phyloP scores from a whole-genome alignment of 139 green algal genomes.

The Asterochloris erici region DNA sequence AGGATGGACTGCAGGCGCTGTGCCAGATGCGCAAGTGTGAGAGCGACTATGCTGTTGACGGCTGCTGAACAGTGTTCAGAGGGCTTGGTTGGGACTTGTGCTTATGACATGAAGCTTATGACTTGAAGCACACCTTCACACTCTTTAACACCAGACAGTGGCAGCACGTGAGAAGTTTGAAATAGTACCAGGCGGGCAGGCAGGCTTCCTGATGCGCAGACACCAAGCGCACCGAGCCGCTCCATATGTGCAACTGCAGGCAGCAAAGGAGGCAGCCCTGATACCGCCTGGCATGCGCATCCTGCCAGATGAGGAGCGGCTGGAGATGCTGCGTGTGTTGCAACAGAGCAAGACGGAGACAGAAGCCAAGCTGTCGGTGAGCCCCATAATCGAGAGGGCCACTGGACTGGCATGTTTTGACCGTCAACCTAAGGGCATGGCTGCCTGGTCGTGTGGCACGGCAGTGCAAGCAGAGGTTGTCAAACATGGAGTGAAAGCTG shows the following conservation, averaged over 20 bases:
- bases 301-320: slow-evolving; percentile 10
- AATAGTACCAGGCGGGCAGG: too few species aligned
- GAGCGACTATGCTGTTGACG: too few species aligned
- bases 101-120: too few species aligned
- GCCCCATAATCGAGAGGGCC: background rate
- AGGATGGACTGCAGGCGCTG: too few species aligned
- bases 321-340: slow-evolving; percentile 18
- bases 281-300: slow-evolving; percentile 20
- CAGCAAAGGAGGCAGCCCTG: slow-evolving; percentile 11
- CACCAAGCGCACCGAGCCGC: too few species aligned
- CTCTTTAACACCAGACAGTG: too few species aligned
- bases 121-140: too few species aligned
- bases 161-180: too few species aligned
- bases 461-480: background rate
- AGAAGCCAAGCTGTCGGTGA: slow-evolving; percentile 12
- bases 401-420: background rate
- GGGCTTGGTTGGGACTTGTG: too few species aligned
- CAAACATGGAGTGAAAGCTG: background rate
- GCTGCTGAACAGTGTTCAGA: too few species aligned
- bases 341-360: slow-evolving; percentile 3
- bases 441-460: background rate
- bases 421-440: background rate
- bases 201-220: too few species aligned
- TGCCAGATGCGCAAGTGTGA: too few species aligned
- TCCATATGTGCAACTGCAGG: background rate